These are phyloP conservation scores for Mycogone perniciosa DNA, from an alignment of 2,329 filamentous ascomycete genomes.

Conservation along the genomic window DNA sequence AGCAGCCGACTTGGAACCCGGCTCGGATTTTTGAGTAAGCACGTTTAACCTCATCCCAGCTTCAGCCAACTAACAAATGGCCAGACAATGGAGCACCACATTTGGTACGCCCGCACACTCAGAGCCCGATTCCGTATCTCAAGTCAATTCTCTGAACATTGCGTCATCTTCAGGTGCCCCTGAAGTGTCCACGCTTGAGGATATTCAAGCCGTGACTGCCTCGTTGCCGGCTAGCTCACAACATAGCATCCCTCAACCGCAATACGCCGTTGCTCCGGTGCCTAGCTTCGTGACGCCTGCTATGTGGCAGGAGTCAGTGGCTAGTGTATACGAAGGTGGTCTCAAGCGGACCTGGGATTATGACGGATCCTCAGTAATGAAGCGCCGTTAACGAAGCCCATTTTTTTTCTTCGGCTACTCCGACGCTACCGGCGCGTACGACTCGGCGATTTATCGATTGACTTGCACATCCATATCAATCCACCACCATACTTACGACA, in stretches of 20 bases:
- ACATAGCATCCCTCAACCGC: conserved; percentile 38
- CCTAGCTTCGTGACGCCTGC: conserved; percentile 60
- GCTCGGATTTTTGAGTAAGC: conserved; percentile 85
- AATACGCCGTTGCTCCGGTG: conserved; percentile 48
- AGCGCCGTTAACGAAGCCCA: conserved; percentile 19
- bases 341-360: conserved; percentile 58
- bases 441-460: background rate
- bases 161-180: conserved; percentile 47
- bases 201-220: conserved; percentile 42
- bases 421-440: background rate
- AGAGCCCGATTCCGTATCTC: conserved; percentile 31
- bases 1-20: conserved; percentile 72
- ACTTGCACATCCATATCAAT: too few relatives aligned
- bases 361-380: conserved; percentile 32
- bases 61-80: background rate
- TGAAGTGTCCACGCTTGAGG: conserved; percentile 49
- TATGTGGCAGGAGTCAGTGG: conserved; percentile 69
- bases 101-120: conserved; percentile 63
- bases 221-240: conserved; percentile 40
- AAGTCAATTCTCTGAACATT: conserved; percentile 47
- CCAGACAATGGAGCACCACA: conserved; percentile 88
- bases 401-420: background rate
- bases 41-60: conserved; percentile 1
- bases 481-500: background rate
- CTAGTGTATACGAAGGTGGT: conserved; percentile 60